Base-by-base conservation (phyloP, 2,329 filamentous ascomycete species). In the Chrysosporium keratinophilum region DNA sequence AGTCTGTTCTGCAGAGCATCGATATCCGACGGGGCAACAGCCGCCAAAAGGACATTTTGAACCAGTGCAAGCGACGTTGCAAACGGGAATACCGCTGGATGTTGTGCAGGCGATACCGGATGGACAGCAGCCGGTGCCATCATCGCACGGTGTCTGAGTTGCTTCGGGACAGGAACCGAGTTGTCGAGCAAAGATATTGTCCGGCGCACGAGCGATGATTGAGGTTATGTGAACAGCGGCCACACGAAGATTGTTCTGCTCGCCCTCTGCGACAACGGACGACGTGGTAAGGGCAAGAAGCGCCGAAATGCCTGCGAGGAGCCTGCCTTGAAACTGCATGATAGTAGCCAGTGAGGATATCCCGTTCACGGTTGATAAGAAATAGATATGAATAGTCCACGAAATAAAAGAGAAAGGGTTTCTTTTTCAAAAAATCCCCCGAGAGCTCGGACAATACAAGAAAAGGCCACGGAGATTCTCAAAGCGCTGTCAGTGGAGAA, bases 161-260 rank as follows among this genome's bases (percentile, higher is more conserved):
- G 17, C 41, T 35, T 52, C 50, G 5, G 50, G 50, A 19, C 41
- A 52, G 14, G 41, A 45, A 7, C 14, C 41, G n/a, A 40, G 35
- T 19, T 46, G 41, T 46, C 41, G 50, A 52, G 42, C 34, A 19
- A 45, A 52, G 50, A 52, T 33, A 19, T 52, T 33, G 33, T 46
- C 50, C 1, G 50, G 50, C 7, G 50, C 42, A 15, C 42, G 28
- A 10, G 50, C 33, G 42, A 52, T 33, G 9, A 52, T 40, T 10
- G 50, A 52, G 6, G 50, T 52, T 40, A 52, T 33, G 35, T 52
- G 43, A 12, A 52, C 42, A 11, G 41, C 42, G 17, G 20, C 50
- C 12, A 52, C 28, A 31, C 50, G 42, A 20, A 46, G 41, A 46
- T 46, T 52, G 5, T 46, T 31, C 10, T 19, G 41, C 44, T 51